phyloP scores from a whole-genome alignment of 345 rosid genomes.

The Angophora floribunda region DNA sequence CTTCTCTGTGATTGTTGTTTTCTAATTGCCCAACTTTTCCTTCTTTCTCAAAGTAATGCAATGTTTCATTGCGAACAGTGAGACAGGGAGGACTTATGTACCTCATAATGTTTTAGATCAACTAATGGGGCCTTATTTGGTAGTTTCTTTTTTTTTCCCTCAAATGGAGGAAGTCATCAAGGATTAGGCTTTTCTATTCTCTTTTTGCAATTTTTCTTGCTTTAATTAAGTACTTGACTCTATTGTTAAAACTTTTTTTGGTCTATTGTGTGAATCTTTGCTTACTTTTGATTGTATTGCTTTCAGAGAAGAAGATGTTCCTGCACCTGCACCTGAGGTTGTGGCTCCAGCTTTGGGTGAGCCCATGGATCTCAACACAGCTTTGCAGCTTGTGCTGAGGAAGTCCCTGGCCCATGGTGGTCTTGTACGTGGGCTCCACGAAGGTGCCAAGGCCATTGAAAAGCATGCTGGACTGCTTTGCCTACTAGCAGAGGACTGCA shows the following conservation, averaged over 20 bases:
- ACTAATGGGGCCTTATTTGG: neutral
- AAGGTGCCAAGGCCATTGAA: constrained; percentile 75
- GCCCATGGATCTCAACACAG: constrained; percentile 69
- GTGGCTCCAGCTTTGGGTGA: constrained; percentile 31
- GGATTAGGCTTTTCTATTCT: neutral
- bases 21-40: neutral
- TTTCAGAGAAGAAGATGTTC: constrained; percentile 58
- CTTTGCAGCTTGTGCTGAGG: constrained; percentile 61
- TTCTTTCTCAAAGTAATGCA: neutral
- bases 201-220: neutral
- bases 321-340: constrained; percentile 21
- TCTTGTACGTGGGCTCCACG: constrained; percentile 68
- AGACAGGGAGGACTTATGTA: neutral
- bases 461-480: constrained; percentile 66
- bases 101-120: neutral
- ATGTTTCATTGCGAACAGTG: neutral
- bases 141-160: neutral
- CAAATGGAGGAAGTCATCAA: neutral
- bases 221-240: neutral
- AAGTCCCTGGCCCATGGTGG: constrained; percentile 77
- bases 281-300: neutral
- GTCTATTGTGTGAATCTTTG: neutral
- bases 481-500: constrained; percentile 80
- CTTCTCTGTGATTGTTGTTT: neutral
- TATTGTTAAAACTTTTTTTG: neutral